These are phyloP conservation scores for Trametes pubescens DNA, from an alignment of 1,284 basidiomycete species.

Conservation along the genomic window DNA sequence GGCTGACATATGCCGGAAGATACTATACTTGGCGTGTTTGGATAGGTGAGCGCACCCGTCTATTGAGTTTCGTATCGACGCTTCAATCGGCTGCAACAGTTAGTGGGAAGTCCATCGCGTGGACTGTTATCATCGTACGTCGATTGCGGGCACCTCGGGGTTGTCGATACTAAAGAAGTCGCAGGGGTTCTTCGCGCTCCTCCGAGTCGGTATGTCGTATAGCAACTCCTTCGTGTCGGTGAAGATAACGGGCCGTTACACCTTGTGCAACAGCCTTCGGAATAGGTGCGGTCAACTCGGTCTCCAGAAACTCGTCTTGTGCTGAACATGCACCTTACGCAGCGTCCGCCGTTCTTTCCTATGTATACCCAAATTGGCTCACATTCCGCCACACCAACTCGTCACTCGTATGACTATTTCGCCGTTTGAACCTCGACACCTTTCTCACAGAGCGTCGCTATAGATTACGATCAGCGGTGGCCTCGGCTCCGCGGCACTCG, in stretches of 20 bases:
- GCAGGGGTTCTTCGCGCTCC: constrained; percentile 28
- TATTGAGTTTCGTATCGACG: not conserved
- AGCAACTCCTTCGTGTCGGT: not conserved
- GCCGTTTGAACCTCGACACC: not conserved
- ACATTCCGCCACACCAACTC: constrained; percentile 17
- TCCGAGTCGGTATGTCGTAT: constrained; percentile 26
- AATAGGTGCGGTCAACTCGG: constrained; percentile 16
- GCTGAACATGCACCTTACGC: not conserved
- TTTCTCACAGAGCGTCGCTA: not conserved
- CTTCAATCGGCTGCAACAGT: constrained; percentile 9
- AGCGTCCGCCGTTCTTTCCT: constrained; percentile 28
- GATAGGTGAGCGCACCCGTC: constrained; percentile 22
- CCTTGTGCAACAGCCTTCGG: constrained; percentile 23
- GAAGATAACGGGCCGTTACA: not conserved
- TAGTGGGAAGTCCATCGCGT: constrained; percentile 25
- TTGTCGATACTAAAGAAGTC: not conserved
- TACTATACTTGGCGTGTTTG: constrained; percentile 33
- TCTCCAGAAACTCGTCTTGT: not conserved
- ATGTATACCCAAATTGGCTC: constrained; percentile 26
- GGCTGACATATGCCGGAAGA: constrained; percentile 5
- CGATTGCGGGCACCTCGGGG: not conserved
- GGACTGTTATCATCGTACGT: constrained; percentile 29
- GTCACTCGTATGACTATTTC: constrained; percentile 18
- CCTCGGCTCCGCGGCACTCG: constrained; percentile 31
- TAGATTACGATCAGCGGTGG: constrained; percentile 32